Base-by-base conservation (phyloP, 108 stramenopile species). In the Ochromonas danica region DNA sequence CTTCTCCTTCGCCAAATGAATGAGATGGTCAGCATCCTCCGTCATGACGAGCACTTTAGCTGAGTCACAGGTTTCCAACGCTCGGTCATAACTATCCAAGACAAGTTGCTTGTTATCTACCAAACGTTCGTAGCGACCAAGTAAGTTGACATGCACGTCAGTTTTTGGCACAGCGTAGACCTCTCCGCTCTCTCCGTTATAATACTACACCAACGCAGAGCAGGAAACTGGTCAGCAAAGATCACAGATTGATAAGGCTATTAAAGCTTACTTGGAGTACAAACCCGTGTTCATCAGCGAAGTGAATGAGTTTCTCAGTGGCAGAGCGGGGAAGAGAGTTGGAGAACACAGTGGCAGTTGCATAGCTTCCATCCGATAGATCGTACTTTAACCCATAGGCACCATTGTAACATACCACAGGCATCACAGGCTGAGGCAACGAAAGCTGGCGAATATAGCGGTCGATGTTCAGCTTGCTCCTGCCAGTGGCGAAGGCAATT, bases 141-240 rank as follows among this genome's bases (percentile, higher is more conserved):
- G 72, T 14, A 42, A 36, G 3, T 17, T 27, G 22, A 10, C 6
- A 36, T 75, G 72, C 31, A 14, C 25, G 6, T 45, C 72, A 75
- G 36, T 75, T 33, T 75, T 45, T 33, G 72, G 72, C 6, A 45
- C 43, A 35, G 72, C 72, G 38, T 75, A 75, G 22, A 75, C 51
- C 3, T 75, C 45, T 14, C 72, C 72, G 22, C 14, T 33, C 6
- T 27, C 25, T 42, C 72, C 72, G 31, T 57, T 75, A 41, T 75
- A 75, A 33, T 75, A 75, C 51, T 75, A 60, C 3, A 60, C 10
- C 14, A 39, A 45, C 10, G 41, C 72, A 75, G 25, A 67, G 17
- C 10, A 17, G 17, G 17, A 57, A 17, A 17, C 10, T 57, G 17
- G 22, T 17, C 51, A 57, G 17, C 17, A 57, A 57, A 57, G 17